phyloP scores from a whole-genome alignment of 2,329 filamentous ascomycete species.

The Alternaria gansuensis region DNA sequence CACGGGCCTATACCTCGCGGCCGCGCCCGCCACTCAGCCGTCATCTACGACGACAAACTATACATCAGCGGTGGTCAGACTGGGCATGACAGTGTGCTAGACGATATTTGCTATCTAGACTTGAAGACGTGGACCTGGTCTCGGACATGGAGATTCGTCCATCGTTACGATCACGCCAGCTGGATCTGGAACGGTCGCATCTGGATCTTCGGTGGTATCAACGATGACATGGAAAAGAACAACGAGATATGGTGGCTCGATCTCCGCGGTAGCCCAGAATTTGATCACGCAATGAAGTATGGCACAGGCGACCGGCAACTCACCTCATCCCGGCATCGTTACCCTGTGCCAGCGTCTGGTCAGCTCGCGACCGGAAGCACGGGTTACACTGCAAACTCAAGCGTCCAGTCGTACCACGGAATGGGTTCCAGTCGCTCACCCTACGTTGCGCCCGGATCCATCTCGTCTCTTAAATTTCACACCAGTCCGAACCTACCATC shows the following conservation, averaged over 20 bases:
- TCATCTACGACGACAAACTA: constrained; percentile 94
- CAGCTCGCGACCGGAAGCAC: constrained; percentile 53
- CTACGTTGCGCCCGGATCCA: constrained; percentile 76
- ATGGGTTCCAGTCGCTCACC: constrained; percentile 57
- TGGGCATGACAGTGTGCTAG: constrained; percentile 89
- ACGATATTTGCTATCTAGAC: constrained; percentile 96
- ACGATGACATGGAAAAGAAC: constrained; percentile 95
- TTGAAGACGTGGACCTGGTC: constrained; percentile 99
- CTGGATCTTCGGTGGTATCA: constrained; percentile 96
- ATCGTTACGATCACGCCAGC: constrained; percentile 91
- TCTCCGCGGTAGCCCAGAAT: constrained; percentile 86
- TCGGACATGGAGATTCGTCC: constrained; percentile 92
- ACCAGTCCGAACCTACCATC: constrained; percentile 86
- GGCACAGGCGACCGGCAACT: constrained; percentile 59
- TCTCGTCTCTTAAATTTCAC: constrained; percentile 89
- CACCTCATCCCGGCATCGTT: constrained; percentile 45
- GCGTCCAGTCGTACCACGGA: constrained; percentile 64
- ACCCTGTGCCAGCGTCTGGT: constrained; percentile 40
- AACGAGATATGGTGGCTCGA: constrained; percentile 98
- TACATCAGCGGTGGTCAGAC: constrained; percentile 97
- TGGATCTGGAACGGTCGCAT: constrained; percentile 93
- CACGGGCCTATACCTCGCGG: constrained; percentile 86
- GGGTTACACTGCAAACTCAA: constrained; percentile 77
- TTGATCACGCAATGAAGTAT: constrained; percentile 73
- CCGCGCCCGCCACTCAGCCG: constrained; percentile 89